phyloP scores from a whole-genome alignment of 176 grass and related monocot genomes.

The Poa annua region DNA sequence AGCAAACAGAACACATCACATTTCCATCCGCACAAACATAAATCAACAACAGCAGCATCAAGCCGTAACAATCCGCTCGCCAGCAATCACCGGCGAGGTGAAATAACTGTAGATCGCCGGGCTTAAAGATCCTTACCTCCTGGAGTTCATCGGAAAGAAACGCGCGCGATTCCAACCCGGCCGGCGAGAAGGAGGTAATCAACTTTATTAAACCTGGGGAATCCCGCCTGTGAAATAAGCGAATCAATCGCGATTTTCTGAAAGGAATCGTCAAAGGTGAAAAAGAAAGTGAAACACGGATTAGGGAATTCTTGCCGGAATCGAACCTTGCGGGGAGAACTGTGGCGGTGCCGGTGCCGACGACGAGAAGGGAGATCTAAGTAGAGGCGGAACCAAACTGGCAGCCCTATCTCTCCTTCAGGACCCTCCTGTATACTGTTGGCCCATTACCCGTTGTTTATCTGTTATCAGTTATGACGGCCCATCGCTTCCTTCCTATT shows the following conservation, averaged over 20 bases:
- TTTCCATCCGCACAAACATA: not conserved
- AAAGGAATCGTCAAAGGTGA: not conserved
- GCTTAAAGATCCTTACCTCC: constrained; percentile 22
- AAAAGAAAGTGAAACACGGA: not conserved
- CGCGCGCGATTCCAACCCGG: not conserved
- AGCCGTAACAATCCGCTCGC: not conserved
- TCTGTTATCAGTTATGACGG: not conserved
- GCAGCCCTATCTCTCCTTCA: not conserved
- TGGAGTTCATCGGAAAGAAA: constrained; percentile 29
- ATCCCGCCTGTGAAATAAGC: not conserved
- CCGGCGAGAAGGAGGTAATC: not conserved
- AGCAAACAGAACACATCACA: not conserved
- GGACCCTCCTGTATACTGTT: not conserved
- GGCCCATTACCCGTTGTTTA: not conserved
- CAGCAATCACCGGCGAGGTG: not conserved
- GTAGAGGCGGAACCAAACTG: not conserved
- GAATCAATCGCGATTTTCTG: not conserved
- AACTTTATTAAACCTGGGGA: constrained; percentile 10
- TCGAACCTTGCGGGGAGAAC: not conserved
- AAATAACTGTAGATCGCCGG: not conserved
- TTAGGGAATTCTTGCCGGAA: not conserved
- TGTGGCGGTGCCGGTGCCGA: not conserved
- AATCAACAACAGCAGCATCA: not conserved
- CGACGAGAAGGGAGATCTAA: not conserved
- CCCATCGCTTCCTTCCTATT: not conserved